These are phyloP conservation scores for Globisporangium recalcitrans DNA, from an alignment of 352 stramenopile species.

Conservation along the genomic window DNA sequence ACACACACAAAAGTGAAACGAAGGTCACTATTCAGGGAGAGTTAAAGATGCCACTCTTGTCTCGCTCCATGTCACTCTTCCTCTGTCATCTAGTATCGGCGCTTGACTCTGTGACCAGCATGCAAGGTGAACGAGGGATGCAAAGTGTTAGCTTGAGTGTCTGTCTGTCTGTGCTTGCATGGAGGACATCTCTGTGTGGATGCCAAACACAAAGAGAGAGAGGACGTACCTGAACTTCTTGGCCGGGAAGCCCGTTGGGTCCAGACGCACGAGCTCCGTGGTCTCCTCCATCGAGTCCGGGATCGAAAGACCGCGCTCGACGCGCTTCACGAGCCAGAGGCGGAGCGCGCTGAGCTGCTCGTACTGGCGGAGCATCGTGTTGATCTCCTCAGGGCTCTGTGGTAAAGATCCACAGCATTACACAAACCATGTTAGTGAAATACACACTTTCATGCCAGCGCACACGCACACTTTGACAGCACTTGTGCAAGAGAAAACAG, in stretches of 20 bases:
- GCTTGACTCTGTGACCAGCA: conserved; percentile 49
- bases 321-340: conserved; percentile 76
- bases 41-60: too few relatives aligned
- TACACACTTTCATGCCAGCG: background rate
- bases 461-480: background rate
- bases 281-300: conserved; percentile 76
- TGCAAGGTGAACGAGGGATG: background rate
- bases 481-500: background rate
- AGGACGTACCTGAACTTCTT: conserved; percentile 70
- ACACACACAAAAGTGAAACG: conserved; percentile 4
- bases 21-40: background rate
- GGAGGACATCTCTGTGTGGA: too few relatives aligned
- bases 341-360: conserved; percentile 72
- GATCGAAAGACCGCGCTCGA: conserved; percentile 66
- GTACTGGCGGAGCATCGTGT: conserved; percentile 83
- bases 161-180: background rate
- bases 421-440: background rate
- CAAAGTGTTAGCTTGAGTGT: background rate
- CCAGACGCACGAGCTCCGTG: conserved; percentile 68
- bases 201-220: background rate
- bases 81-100: conserved; percentile 42
- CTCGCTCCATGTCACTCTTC: background rate
- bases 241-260: conserved; percentile 81
- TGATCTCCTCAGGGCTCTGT: conserved; percentile 79
- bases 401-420: background rate